Percentiles rank a stretch among this genome's conserved stretches.
These are phyloP conservation scores for Coemansia sp. DNA, from an alignment of 192 early-diverging fungal species.

Conservation along the genomic window DNA sequence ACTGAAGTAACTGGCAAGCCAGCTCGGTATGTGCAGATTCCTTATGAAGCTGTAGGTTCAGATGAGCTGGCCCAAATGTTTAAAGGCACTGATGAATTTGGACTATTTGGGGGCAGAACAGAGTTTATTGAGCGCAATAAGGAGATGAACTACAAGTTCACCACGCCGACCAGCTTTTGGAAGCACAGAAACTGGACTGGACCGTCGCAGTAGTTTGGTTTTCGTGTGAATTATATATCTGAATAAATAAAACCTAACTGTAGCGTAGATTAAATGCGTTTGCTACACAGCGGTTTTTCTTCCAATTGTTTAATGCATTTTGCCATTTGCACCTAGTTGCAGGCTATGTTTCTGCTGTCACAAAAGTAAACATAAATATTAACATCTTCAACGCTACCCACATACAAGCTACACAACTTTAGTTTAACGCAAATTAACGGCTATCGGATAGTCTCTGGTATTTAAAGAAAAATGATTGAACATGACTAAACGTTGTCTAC, in stretches of 20 bases:
- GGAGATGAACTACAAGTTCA: slow-evolving; percentile 17
- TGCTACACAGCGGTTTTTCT: no score
- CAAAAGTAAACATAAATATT: no score
- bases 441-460: no score
- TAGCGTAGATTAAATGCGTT: no score
- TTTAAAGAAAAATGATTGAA: no score
- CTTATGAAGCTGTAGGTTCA: slow-evolving; percentile 7
- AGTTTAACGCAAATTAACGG: no score
- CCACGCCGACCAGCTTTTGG: slow-evolving; percentile 33
- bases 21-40: slow-evolving; percentile 28
- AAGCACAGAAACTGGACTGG: slow-evolving; percentile 54
- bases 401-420: no score
- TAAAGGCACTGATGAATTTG: slow-evolving; percentile 30
- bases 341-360: no score
- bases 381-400: no score
- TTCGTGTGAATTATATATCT: background rate
- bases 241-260: background rate
- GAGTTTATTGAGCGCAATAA: slow-evolving; percentile 31
- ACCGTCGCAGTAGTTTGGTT: slow-evolving; percentile 25
- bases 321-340: no score
- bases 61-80: slow-evolving; percentile 29
- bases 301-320: no score
- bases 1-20: slow-evolving; percentile 38
- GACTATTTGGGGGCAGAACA: slow-evolving; percentile 10
- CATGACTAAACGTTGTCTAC: no score